Evolutionary conservation across 768 basidiomycete species (phyloP).

Genomic region (Nidularia pulvinata): DNA sequence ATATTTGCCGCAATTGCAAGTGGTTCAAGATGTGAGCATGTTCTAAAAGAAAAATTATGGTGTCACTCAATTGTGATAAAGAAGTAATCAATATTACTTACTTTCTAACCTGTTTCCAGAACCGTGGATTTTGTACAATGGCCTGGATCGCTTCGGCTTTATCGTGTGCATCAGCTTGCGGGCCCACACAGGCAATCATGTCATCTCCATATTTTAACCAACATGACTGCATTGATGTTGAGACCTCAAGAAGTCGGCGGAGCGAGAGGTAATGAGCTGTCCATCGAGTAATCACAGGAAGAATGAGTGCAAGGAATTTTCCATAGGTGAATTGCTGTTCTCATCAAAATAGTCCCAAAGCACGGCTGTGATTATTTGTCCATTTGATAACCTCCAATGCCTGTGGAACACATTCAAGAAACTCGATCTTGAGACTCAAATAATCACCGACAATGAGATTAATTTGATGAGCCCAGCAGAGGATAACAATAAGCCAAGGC

Average conservation of each 20-base stretch:
- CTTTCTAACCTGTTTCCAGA: not conserved
- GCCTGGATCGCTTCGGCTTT: not conserved
- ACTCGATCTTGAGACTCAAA: constrained; percentile 9
- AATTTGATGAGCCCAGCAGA: constrained; percentile 24
- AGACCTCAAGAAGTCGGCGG: not conserved
- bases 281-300: constrained; percentile 30
- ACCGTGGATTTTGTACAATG: not conserved
- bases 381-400: constrained; percentile 21
- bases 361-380: constrained; percentile 29
- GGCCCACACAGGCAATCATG: not conserved
- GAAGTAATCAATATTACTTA: not conserved
- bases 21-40: not conserved
- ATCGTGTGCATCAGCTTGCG: not conserved
- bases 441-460: constrained; percentile 33
- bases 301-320: constrained; percentile 17
- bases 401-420: constrained; percentile 12
- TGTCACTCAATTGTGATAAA: not conserved
- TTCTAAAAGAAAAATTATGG: not conserved
- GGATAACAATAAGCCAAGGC: constrained; percentile 7
- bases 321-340: constrained; percentile 14
- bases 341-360: constrained; percentile 18
- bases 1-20: too few relatives aligned
- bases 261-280: constrained; percentile 23
- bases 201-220: not conserved
- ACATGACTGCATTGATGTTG: not conserved